Evolutionary conservation across 148 eudicot genomes (phyloP).

Genomic region (Bassia scoparia): DNA sequence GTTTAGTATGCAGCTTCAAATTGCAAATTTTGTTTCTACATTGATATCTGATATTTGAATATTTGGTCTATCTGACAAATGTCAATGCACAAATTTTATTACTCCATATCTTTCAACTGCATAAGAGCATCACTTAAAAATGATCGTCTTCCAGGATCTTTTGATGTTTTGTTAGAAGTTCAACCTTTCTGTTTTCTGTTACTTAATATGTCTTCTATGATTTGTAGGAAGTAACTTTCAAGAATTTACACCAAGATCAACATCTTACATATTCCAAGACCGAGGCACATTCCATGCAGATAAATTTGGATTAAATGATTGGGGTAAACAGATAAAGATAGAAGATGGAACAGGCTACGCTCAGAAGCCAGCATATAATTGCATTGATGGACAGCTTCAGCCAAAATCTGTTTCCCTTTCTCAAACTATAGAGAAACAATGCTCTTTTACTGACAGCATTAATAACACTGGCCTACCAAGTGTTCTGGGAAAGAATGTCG

Average conservation of each 20-base stretch:
- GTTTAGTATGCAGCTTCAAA: background rate
- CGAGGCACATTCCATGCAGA: constrained; percentile 22
- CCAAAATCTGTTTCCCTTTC: constrained; percentile 27
- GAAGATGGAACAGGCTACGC: constrained; percentile 35
- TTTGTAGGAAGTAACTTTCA: constrained; percentile 38
- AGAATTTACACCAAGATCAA: constrained; percentile 29
- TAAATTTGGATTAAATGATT: constrained; percentile 31
- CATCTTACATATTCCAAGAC: constrained; percentile 50
- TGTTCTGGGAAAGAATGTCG: constrained; percentile 19
- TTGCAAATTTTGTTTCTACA: background rate
- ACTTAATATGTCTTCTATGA: constrained; percentile 23
- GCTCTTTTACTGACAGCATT: constrained; percentile 18
- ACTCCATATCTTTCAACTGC: background rate
- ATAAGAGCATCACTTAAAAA: background rate
- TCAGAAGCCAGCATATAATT: constrained; percentile 27
- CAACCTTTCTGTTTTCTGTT: background rate
- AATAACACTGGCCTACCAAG: constrained; percentile 20
- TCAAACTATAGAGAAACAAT: constrained; percentile 10
- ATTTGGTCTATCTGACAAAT: background rate
- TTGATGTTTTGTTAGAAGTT: background rate
- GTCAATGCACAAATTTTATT: background rate
- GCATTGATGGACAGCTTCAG: constrained; percentile 31
- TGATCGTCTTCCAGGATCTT: background rate
- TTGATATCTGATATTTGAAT: background rate
- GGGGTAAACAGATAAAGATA: constrained; percentile 32